phyloP scores from a whole-genome alignment of 805 yeast genomes.

The Cyberlindnera galapagoensis region DNA sequence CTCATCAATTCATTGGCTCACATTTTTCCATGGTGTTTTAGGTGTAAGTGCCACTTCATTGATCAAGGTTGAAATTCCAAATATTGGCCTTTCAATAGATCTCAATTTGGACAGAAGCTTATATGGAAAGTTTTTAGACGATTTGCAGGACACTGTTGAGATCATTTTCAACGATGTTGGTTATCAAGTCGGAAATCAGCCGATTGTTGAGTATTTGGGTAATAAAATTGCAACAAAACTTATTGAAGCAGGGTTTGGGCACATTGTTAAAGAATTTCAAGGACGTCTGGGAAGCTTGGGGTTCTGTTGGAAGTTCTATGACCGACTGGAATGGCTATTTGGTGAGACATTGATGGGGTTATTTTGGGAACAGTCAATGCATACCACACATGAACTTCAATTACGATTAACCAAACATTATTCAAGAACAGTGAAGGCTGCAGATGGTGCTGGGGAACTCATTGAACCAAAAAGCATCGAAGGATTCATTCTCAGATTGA shows the following conservation, averaged over 20 bases:
- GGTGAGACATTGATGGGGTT: conserved; percentile 38
- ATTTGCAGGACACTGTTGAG: not conserved
- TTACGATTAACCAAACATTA: conserved; percentile 42
- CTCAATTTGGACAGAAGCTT: conserved; percentile 17
- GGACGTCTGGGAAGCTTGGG: conserved; percentile 33
- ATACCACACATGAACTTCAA: conserved; percentile 50
- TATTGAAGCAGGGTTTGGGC: conserved; percentile 18
- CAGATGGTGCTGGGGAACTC: conserved; percentile 15
- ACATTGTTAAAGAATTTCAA: conserved; percentile 23
- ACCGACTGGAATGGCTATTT: conserved; percentile 65
- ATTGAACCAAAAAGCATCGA: conserved; percentile 72
- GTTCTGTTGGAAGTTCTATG: conserved; percentile 61
- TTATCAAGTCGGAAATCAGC: conserved; percentile 20
- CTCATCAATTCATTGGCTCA: conserved; percentile 58
- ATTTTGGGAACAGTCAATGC: conserved; percentile 37
- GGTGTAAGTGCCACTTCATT: conserved; percentile 38
- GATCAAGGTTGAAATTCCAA: conserved; percentile 43
- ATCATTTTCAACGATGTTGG: conserved; percentile 15
- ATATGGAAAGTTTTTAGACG: conserved; percentile 4
- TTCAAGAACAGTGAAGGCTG: conserved; percentile 25
- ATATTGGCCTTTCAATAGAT: conserved; percentile 20
- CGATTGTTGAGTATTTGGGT: conserved; percentile 33
- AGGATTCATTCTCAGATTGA: conserved; percentile 64
- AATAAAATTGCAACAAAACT: conserved; percentile 31
- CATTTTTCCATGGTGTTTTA: conserved; percentile 44